Evolutionary conservation across 257 asterid species (phyloP).

Genomic region (Fraxinus anomala): DNA sequence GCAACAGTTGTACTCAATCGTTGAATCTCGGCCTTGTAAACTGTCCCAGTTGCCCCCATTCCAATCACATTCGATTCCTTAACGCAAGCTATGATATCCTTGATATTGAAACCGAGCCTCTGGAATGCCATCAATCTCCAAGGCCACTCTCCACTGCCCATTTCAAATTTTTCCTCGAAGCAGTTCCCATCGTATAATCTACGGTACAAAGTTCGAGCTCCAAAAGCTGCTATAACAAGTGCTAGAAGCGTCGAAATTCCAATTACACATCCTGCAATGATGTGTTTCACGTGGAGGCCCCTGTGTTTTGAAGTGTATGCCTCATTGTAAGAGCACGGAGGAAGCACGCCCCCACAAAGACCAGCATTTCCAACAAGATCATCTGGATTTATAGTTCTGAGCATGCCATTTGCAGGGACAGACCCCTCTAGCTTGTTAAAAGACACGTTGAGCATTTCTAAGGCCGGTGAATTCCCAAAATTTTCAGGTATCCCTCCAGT

Average conservation of each 20-base stretch:
- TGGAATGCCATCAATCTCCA: constrained; percentile 82
- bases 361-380: constrained; percentile 62
- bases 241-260: constrained; percentile 52
- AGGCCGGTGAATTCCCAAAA: constrained; percentile 71
- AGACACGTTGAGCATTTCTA: constrained; percentile 65
- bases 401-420: constrained; percentile 65
- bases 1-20: constrained; percentile 52
- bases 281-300: constrained; percentile 46
- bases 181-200: constrained; percentile 63
- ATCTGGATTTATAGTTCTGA: constrained; percentile 61
- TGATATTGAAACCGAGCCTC: constrained; percentile 58
- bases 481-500: constrained; percentile 67
- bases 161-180: constrained; percentile 54
- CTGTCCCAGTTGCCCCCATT: constrained; percentile 73
- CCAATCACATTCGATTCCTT: constrained; percentile 69
- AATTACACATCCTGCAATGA: constrained; percentile 56
- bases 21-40: constrained; percentile 61
- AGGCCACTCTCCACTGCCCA: constrained; percentile 60
- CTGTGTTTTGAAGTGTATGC: constrained; percentile 34
- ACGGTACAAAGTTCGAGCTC: constrained; percentile 42
- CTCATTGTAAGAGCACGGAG: constrained; percentile 52
- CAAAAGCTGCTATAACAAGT: constrained; percentile 44
- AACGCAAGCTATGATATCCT: constrained; percentile 57
- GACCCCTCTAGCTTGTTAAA: constrained; percentile 59
- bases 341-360: constrained; percentile 67